A percentile compares a stretch with the other conserved stretches of the same genome.
Evolutionary conservation across 805 yeast genomes (phyloP).

Genomic region (Brettanomyces naardenensis): DNA sequence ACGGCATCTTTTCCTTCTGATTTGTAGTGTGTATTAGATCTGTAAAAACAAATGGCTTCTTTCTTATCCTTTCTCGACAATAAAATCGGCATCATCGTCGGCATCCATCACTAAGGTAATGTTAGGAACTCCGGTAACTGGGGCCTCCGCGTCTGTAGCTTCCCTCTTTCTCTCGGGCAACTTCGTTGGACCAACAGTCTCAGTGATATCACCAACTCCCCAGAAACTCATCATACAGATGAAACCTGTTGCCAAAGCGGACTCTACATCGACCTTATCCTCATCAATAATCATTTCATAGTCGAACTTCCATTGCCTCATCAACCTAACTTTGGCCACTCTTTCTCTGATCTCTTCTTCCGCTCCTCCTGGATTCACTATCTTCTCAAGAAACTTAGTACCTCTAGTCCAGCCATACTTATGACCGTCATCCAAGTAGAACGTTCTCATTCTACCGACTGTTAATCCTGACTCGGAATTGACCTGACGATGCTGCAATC

Average conservation of each 20-base stretch:
- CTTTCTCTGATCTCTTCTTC: slow-evolving; percentile 46
- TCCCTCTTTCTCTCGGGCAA: slow-evolving; percentile 5
- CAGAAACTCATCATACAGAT: slow-evolving; percentile 61
- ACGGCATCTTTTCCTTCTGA: too few species aligned
- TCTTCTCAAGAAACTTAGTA: slow-evolving; percentile 41
- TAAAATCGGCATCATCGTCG: slow-evolving; percentile 24
- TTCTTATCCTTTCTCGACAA: slow-evolving; percentile 25
- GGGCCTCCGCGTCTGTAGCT: not conserved
- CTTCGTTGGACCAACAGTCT: slow-evolving; percentile 45
- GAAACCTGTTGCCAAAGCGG: slow-evolving; percentile 54
- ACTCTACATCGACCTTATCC: slow-evolving; percentile 36
- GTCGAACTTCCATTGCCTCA: slow-evolving; percentile 54
- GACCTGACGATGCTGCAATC: slow-evolving; percentile 38
- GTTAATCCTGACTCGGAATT: slow-evolving; percentile 28
- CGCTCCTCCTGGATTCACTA: slow-evolving; percentile 49
- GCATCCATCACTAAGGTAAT: slow-evolving; percentile 23
- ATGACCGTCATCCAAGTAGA: slow-evolving; percentile 44
- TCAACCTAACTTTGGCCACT: slow-evolving; percentile 45
- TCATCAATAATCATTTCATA: slow-evolving; percentile 50
- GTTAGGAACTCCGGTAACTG: slow-evolving; percentile 12
- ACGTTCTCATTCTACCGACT: slow-evolving; percentile 35
- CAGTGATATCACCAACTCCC: slow-evolving; percentile 48
- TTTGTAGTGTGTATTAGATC: too few species aligned
- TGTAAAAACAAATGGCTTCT: too few species aligned
- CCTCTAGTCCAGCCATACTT: slow-evolving; percentile 50